These are phyloP conservation scores for Chlorella vulgaris DNA, from an alignment of 139 green algal genomes.

Conservation along the genomic window DNA sequence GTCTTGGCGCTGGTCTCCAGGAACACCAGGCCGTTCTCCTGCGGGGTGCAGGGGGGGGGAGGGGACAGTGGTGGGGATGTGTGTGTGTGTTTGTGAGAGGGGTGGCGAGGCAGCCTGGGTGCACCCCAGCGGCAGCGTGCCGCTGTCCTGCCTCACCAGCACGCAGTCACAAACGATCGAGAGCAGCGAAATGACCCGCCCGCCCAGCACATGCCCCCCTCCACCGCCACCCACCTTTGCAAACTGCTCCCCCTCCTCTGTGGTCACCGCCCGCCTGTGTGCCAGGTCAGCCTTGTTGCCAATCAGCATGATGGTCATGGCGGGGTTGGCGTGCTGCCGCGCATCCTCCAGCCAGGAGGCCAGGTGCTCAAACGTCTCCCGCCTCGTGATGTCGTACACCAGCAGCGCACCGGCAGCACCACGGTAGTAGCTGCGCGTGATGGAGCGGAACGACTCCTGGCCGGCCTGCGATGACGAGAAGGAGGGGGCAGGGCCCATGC, in stretches of 20 bases:
- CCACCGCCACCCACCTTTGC: conserved; percentile 61
- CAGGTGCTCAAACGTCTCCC: conserved; percentile 91
- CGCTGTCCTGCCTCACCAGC: background rate
- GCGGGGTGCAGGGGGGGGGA: background rate
- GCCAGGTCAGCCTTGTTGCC: conserved; percentile 98
- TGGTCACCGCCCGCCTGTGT: conserved; percentile 64
- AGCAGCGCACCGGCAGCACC: conserved; percentile 98
- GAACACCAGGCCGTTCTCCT: conserved; percentile 98
- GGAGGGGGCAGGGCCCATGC: background rate
- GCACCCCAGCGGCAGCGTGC: background rate
- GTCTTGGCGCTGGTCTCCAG: conserved; percentile 98
- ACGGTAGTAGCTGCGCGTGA: conserved; percentile 98
- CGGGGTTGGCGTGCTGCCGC: conserved; percentile 97
- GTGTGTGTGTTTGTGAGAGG: background rate
- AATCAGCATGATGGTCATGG: conserved; percentile 99
- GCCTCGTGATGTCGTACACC: conserved; percentile 99
- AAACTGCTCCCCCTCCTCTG: conserved; percentile 98
- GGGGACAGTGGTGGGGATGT: background rate
- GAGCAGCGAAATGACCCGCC: background rate
- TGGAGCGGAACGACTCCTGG: conserved; percentile 97
- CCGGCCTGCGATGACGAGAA: conserved; percentile 75
- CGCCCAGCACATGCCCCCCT: background rate
- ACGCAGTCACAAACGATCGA: background rate
- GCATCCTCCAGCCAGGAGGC: conserved; percentile 98
- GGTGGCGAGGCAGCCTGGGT: background rate